Evolutionary conservation across 805 yeast species (phyloP), one percentile per base, ranked within the genome.

Genomic region (Zygoascus biomembranicola): DNA sequence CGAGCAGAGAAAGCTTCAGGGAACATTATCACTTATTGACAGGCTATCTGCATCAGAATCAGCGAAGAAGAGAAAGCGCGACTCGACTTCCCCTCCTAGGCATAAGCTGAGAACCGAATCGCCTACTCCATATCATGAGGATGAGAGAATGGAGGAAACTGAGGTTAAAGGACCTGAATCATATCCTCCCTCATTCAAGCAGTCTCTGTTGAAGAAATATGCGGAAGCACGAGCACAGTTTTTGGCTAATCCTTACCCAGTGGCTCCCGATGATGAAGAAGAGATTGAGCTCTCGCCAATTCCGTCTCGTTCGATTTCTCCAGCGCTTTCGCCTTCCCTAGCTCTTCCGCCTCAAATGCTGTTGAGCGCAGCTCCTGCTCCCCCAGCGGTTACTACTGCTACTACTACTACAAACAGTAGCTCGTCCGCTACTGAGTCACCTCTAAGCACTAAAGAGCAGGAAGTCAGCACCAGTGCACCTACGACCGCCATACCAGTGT

Each of bases 1-100:
- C 8, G 67, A 63, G 44, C 65, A 62, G 39, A 59, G 65, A 9
- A 63, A 63, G 49, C 50, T 63, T 10, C 60, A 56, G 41, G 63
- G 57, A 1, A 55, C 65, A 8, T 54, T 63, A 54, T 56, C 55
- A 1, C 50, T 61, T 37, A 59, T 63, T 20, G 62, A 62, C 23
- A 56, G 55, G 42, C 44, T 56, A 50, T 63, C 60, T 32, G 42
- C 41, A 18, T 49, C 37, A 2, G 43, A 35, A 13, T 47, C 43
- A 23, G 46, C 43, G 42, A 45, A 47, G n/a, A 43, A 42, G 10
- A 47, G 47, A 16, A 43, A 43, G 49, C 18, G 49, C 4, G 41
- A 32, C 9, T 46, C 49, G 5, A 16, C 18, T 13, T n/a, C 37
- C 11, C 49, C 49, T 16, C 32, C 37, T 9, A 32, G 20, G 26